Percentiles rank a stretch among this genome's conserved stretches.
Evolutionary conservation across 2,329 filamentous ascomycete species (phyloP).

Genomic region (Myriosclerotinia duriaeana): DNA sequence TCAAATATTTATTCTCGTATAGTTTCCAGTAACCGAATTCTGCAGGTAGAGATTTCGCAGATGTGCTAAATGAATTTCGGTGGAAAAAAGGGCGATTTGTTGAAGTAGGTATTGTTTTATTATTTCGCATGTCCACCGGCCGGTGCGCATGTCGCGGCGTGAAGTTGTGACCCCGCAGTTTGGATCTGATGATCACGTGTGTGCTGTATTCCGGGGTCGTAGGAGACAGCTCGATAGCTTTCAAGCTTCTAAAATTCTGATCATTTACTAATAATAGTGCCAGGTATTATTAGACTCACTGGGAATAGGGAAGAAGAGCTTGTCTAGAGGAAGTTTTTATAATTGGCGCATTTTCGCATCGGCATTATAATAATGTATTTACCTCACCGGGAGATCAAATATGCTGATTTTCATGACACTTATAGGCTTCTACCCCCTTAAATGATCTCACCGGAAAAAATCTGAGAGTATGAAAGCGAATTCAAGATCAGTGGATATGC

Average conservation of each 20-base stretch:
- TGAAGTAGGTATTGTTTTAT: not conserved
- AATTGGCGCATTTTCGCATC: not conserved
- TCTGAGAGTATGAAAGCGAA: not conserved
- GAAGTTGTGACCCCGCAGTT: constrained; percentile 4
- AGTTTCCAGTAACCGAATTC: not conserved
- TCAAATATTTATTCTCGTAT: not conserved
- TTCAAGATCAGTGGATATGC: not conserved
- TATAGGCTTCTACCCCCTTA: too few relatives aligned
- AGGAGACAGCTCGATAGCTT: not conserved
- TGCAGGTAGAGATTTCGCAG: not conserved
- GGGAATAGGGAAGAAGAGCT: too few relatives aligned
- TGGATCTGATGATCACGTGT: not conserved
- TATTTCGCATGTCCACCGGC: too few relatives aligned
- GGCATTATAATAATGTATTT: too few relatives aligned
- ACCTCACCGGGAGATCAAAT: too few relatives aligned
- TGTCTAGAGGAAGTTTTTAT: too few relatives aligned
- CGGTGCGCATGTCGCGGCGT: not conserved
- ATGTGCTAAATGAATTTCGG: not conserved
- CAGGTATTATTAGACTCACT: too few relatives aligned
- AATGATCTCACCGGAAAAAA: too few relatives aligned
- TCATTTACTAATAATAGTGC: too few relatives aligned
- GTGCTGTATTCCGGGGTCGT: rapidly evolving
- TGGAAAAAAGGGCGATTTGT: not conserved
- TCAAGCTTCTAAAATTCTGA: too few relatives aligned
- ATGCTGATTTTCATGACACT: too few relatives aligned